Base-by-base conservation (phyloP, 2,329 filamentous ascomycete species). In the Fusarium haematococcum region DNA sequence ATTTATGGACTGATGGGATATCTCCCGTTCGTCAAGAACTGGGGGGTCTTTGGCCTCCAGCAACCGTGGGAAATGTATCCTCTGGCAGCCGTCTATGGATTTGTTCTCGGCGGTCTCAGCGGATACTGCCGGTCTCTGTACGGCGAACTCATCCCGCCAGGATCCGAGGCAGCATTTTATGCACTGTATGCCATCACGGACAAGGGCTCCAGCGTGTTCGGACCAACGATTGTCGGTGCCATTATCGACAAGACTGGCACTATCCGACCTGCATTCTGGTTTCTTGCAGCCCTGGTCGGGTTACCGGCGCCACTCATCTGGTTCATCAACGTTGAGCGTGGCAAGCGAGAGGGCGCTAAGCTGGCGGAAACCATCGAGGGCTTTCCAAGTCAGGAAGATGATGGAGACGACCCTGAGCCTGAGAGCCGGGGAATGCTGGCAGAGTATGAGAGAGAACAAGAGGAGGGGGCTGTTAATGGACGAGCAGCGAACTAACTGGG, bases 1-100 rank as follows among this genome's bases (percentile, higher is more conserved):
- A 80, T 98, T 1, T 99, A 99, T 79, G 96, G 95, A 0, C 87
- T 99, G 14, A 84, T 97, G 20, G 95, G 95, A 1, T 98, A 97
- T 79, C 87, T 98, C 18, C 95, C 95, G 0, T 91, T 94, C 8
- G 88, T 99, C 56, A 89, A 91, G 77, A 85, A 87, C 9, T 90
- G 93, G 83, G 95, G 95, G 1, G 91, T 94, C 6, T 85, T 95
- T 45, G 97, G 97, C 2, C 87, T 99, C n/a, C 95, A 98, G 82
- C 92, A 97, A 80, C 92, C 94, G 4, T 98, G 95, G 94, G 97
- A 99, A 78, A 98, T 99, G 94, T 98, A 97, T 78, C 94, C 94
- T 0, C 85, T 99, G 1, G 95, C 95, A 0, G 93, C 94, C 4
- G 91, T 98, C 14, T 98, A 98, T 82, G 97, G 97, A 0, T 91